These are phyloP conservation scores for Bolboschoenoplectus hybrid DNA, from an alignment of 202 grass and related monocot genomes.

Conservation along the genomic window DNA sequence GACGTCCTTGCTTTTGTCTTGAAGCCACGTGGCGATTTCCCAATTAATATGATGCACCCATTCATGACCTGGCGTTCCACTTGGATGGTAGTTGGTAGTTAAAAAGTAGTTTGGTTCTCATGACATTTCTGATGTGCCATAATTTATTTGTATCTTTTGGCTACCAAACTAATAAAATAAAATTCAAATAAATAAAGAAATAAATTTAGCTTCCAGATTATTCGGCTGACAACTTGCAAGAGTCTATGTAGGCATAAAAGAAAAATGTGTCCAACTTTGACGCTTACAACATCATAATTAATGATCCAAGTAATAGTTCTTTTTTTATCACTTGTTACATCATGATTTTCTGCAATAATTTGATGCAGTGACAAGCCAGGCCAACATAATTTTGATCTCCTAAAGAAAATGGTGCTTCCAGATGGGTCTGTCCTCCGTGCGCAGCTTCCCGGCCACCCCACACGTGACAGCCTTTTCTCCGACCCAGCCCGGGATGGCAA, in stretches of 20 bases:
- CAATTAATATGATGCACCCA: not conserved
- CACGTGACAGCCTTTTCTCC: slow-evolving; percentile 75
- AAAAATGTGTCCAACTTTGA: not conserved
- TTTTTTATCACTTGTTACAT: not conserved
- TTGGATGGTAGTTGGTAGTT: slow-evolving; percentile 1
- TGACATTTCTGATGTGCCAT: not conserved
- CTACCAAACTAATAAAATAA: not conserved
- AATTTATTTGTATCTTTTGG: not conserved
- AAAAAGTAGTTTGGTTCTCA: slow-evolving; percentile 1
- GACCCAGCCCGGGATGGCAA: slow-evolving; percentile 70
- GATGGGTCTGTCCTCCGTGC: slow-evolving; percentile 76
- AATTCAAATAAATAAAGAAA: not conserved
- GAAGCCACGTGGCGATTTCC: not conserved
- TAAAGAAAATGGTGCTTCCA: slow-evolving; percentile 71
- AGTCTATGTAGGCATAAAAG: not conserved
- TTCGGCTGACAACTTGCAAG: not conserved
- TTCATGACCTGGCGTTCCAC: slow-evolving; percentile 18
- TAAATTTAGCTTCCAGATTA: slow-evolving; percentile 7
- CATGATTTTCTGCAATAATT: not conserved
- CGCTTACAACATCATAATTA: not conserved
- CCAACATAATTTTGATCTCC: slow-evolving; percentile 65
- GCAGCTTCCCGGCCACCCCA: slow-evolving; percentile 61
- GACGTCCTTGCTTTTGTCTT: slow-evolving; percentile 13
- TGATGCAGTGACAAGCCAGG: slow-evolving; percentile 77
- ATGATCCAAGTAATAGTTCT: not conserved